Percentiles rank a stretch among this genome's conserved stretches.
Conservation (phyloP, 305 asterid genomes). For the Coffea humblotiana region DNA sequence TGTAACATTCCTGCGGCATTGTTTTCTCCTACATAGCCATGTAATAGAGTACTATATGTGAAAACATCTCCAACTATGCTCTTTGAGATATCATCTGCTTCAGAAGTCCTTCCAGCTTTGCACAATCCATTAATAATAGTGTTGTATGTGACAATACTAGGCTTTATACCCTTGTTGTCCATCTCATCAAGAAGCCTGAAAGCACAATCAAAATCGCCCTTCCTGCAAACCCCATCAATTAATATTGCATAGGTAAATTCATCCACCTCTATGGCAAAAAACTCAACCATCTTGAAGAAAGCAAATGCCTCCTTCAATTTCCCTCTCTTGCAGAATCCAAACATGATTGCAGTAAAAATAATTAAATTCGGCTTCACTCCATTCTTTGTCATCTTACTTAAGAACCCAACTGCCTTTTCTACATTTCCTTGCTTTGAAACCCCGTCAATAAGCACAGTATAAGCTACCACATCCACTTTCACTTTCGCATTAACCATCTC, state of each 20-base stretch:
- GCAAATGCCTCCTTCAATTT: slow-evolving; percentile 70
- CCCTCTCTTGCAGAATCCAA: slow-evolving; percentile 81
- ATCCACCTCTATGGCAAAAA: slow-evolving; percentile 56
- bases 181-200: slow-evolving; percentile 60
- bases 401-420: slow-evolving; percentile 74
- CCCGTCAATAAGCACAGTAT: slow-evolving; percentile 76
- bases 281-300: slow-evolving; percentile 51
- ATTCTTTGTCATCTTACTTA: slow-evolving; percentile 64
- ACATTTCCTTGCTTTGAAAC: slow-evolving; percentile 72
- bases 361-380: slow-evolving; percentile 67
- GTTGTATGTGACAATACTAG: slow-evolving; percentile 66
- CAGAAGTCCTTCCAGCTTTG: slow-evolving; percentile 67
- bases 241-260: slow-evolving; percentile 67
- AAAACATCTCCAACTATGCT: slow-evolving; percentile 58
- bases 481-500: slow-evolving; percentile 46
- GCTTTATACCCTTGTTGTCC: slow-evolving; percentile 58
- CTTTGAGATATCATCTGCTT: slow-evolving; percentile 64
- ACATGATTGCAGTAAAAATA: slow-evolving; percentile 64
- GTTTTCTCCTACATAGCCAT: slow-evolving; percentile 63
- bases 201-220: slow-evolving; percentile 50
- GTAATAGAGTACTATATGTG: slow-evolving; percentile 65
- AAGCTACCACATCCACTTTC: slow-evolving; percentile 55
- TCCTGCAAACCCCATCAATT: slow-evolving; percentile 68
- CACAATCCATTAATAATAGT: slow-evolving; percentile 75
- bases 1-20: slow-evolving; percentile 56